These are phyloP conservation scores for Candida rishiriensis DNA, from an alignment of 805 yeast genomes.

Conservation along the genomic window DNA sequence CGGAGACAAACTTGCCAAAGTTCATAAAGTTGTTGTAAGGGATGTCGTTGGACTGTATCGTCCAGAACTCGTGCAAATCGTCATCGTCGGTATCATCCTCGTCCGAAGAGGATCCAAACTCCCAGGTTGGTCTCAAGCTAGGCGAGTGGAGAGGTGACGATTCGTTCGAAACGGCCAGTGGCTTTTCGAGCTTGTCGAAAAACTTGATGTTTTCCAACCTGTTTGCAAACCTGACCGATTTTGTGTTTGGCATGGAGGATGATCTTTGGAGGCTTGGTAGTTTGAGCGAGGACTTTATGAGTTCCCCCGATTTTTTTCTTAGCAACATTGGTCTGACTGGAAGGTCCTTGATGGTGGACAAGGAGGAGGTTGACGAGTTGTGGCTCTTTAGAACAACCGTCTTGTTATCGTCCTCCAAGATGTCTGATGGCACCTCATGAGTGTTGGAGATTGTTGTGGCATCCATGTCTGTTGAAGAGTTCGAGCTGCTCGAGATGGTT, in stretches of 20 bases:
- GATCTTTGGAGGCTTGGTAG: slow-evolving; percentile 36
- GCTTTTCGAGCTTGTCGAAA: slow-evolving; percentile 57
- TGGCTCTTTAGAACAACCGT: slow-evolving; percentile 17
- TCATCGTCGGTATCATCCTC: slow-evolving; percentile 25
- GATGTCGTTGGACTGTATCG: slow-evolving; percentile 27
- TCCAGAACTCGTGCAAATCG: slow-evolving; percentile 25
- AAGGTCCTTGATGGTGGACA: slow-evolving; percentile 17
- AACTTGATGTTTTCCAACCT: slow-evolving; percentile 58
- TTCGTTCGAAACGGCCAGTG: slow-evolving; percentile 58
- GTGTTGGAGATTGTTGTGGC: slow-evolving; percentile 5
- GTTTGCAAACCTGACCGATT: slow-evolving; percentile 62
- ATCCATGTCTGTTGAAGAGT: slow-evolving; percentile 10
- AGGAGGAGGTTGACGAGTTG: slow-evolving; percentile 11
- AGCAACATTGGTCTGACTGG: slow-evolving; percentile 28
- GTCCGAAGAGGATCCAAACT: slow-evolving; percentile 15
- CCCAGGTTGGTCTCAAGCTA: slow-evolving; percentile 22
- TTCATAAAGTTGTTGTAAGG: slow-evolving; percentile 25
- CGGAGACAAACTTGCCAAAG: slow-evolving; percentile 28
- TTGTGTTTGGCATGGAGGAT: slow-evolving; percentile 48
- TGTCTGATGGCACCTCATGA: background rate
- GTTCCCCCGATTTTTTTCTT: slow-evolving; percentile 51
- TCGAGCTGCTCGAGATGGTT: slow-evolving; percentile 18
- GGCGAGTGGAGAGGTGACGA: slow-evolving; percentile 40
- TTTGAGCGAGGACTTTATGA: slow-evolving; percentile 45
- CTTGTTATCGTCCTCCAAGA: slow-evolving; percentile 22